These are phyloP conservation scores for Aureobasidium sp. DNA, from an alignment of 2,329 filamentous ascomycete genomes.

Conservation along the genomic window DNA sequence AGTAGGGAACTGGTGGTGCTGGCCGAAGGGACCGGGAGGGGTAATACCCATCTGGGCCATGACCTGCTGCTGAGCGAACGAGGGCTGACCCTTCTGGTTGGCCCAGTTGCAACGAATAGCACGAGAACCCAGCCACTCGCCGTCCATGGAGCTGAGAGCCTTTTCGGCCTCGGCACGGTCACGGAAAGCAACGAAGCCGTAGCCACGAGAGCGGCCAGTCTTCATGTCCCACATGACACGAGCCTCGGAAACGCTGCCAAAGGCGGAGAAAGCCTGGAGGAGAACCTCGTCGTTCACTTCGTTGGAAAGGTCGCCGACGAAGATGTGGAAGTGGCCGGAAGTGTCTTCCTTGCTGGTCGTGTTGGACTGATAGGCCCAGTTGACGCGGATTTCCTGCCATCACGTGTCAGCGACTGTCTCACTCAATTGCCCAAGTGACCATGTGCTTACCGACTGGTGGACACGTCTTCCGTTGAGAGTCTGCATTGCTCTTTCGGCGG, in stretches of 20 bases:
- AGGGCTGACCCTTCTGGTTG: constrained; percentile 99
- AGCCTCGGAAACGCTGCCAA: constrained; percentile 91
- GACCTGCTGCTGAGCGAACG: constrained; percentile 92
- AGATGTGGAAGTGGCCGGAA: constrained; percentile 97
- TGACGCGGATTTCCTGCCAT: constrained; percentile 86
- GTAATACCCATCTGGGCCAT: constrained; percentile 98
- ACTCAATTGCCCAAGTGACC: background rate
- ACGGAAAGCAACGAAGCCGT: constrained; percentile 95
- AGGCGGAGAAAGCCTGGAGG: constrained; percentile 87
- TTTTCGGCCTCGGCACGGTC: constrained; percentile 92
- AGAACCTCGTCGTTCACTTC: constrained; percentile 97
- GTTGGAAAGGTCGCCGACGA: constrained; percentile 94
- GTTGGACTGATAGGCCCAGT: constrained; percentile 99
- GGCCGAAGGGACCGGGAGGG: constrained; percentile 88
- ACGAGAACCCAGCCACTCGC: constrained; percentile 95
- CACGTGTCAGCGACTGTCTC: constrained; percentile 19
- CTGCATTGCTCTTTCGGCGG: constrained; percentile 93
- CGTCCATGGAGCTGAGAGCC: constrained; percentile 94
- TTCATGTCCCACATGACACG: constrained; percentile 99
- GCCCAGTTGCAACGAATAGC: constrained; percentile 99
- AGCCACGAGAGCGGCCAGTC: constrained; percentile 92
- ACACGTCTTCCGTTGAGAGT: constrained; percentile 92
- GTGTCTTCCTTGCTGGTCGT: constrained; percentile 90
- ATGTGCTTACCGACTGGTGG: constrained; percentile 72
- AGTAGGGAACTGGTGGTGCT: constrained; percentile 87